Evolutionary conservation across 2,329 filamentous ascomycete genomes (phyloP), one percentile per base, ranked within the genome.

Genomic region (Xylaria sp.): DNA sequence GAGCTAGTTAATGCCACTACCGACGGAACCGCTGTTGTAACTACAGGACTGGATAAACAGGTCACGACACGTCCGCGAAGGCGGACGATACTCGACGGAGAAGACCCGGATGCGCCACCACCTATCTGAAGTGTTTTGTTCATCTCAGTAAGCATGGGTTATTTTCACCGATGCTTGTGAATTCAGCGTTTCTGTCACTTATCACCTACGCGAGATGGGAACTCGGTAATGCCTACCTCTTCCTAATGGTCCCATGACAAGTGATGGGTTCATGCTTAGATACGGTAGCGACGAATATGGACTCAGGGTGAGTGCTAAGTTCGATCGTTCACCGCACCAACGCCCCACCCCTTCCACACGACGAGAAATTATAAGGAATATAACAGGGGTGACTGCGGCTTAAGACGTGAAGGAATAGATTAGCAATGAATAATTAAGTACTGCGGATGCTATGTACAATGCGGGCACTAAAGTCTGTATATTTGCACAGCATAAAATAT

Each of bases 51-150:
- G 41, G 72, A 71, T 41, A 44, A 49, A 3, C 43, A 15, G 15
- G 19, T 67, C 33, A 70, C 68, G 51, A 64, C 58, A 29, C 71
- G 72, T 8, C 66, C 65, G 15, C 68, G 71, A 9, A 63, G 68
- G 19, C 49, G 71, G 23, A 74, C 72, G 17, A 66, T 74, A 41
- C 67, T 74, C n/a, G 72, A 74, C 29, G 72, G 72, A 31, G 72
- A 74, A 47, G 72, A 73, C 23, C 67, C 56, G 31, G 72, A 73
- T 46, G 68, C 71, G 31, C 69, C 72, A 2, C 72, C 72, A 7
- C 72, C 72, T n/a, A 71, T 73, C 44, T 74, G 64, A 67, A 29
- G 21, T 29, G 25, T 29, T 10, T 67, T 67, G n/a, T 37, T 29
- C 43, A 48, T 19, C 67, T 68, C 15, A 70, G 68, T 44, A 70